Base-by-base conservation (phyloP, 805 yeast genomes). In the Nakazawaea wickerhamii region DNA sequence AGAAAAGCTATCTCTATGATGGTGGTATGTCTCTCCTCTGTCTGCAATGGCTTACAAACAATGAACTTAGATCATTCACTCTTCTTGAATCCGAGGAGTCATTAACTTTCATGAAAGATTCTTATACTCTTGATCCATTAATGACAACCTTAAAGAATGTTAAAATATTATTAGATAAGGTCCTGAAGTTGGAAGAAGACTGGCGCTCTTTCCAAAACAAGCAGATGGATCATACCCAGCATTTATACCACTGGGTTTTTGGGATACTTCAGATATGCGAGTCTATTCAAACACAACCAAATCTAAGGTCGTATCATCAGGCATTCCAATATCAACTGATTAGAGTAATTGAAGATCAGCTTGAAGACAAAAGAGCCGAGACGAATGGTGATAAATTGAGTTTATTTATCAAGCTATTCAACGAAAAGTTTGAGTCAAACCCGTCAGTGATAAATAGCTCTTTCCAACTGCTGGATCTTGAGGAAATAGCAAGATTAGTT, bases 101-200 rank as follows among this genome's bases (percentile, higher is more conserved):
- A 10, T n/a, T 15, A 10, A 15, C 19, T 5, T 20, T 13, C n/a
- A 17, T 15, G 23, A 9, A 14, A 9, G 30, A 25, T 5, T 13
- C 21, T 7, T 39, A 23, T 20, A 10, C 13, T 1, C 18, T 43
- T 41, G 36, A 35, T 33, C 17, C 35, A 19, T 25, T 39, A 26
- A 23, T 13, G 3, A 32, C 30, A 18, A 13, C 35, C 18, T 8
- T 18, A 13, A 46, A 11, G n/a, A 13, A 36, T 13, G 34, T 37
- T 4, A 32, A 36, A 10, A 4, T 28, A 19, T 19, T 36, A 14
- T 26, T 36, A 5, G 20, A 25, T 6, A 36, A 18, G 18, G 25
- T 27, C n/a, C 25, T 23, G 5, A 36, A 36, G 11, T 36, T 36
- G 3, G 32, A 23, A 5, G 32, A 36, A 15, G 32, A 36, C 17